Evolutionary conservation across 2,329 filamentous ascomycete species (phyloP).

Genomic region (Paecilomyces niveus): DNA sequence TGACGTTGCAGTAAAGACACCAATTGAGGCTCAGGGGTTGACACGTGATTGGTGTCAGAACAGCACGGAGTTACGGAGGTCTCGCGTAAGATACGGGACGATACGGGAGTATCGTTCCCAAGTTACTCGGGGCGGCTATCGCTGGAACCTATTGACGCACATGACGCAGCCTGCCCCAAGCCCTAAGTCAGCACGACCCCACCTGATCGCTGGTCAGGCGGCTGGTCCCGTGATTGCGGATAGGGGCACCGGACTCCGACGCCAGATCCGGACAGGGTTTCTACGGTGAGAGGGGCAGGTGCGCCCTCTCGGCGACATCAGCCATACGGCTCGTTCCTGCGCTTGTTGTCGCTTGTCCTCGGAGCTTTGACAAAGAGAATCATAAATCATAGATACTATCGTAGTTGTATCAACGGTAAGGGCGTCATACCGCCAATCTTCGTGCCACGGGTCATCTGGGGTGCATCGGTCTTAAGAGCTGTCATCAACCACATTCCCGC

Average conservation of each 20-base stretch:
- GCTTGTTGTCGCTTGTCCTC: constrained; percentile 29
- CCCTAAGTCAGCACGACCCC: not conserved
- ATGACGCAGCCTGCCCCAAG: not conserved
- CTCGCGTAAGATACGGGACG: not conserved
- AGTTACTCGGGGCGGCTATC: not conserved
- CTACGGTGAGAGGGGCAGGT: not conserved
- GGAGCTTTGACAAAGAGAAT: constrained; percentile 25
- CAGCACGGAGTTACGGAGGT: not conserved
- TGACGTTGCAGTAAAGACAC: not conserved
- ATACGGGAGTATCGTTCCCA: not conserved
- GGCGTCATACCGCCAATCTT: constrained; percentile 1
- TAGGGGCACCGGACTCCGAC: not conserved
- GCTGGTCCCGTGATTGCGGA: not conserved
- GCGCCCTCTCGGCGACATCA: not conserved
- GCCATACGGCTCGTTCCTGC: constrained; percentile 1
- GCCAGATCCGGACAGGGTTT: not conserved
- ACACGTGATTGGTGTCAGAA: not conserved
- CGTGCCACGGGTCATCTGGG: not conserved
- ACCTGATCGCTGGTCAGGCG: not conserved
- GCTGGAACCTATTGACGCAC: not conserved
- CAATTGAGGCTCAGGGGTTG: not conserved
- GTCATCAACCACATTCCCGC: not conserved
- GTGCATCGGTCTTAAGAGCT: not conserved
- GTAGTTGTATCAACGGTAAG: constrained; percentile 2
- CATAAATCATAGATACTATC: constrained; percentile 9